A percentile compares a stretch with the other conserved stretches of the same genome.
Evolutionary conservation across 1,284 basidiomycete species (phyloP).

Genomic region (Trametes versicolor): DNA sequence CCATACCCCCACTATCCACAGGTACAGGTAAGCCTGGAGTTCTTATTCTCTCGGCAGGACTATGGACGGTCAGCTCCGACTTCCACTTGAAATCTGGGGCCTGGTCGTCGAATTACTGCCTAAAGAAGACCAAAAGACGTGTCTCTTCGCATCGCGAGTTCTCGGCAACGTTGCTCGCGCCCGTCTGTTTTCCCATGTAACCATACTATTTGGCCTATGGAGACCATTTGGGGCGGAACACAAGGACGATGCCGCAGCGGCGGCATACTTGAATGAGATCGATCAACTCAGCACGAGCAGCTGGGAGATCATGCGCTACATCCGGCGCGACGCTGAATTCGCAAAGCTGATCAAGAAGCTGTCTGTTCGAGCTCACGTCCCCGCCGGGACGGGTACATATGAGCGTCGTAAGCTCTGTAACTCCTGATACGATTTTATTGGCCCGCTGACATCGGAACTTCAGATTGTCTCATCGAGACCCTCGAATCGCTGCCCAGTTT

Average conservation of each 20-base stretch:
- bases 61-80: background rate
- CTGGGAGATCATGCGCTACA: constrained; percentile 26
- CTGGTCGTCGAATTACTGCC: constrained; percentile 20
- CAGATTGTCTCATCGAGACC: constrained; percentile 20
- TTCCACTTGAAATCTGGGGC: constrained; percentile 29
- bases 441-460: background rate
- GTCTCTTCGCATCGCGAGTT: constrained; percentile 16
- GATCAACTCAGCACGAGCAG: constrained; percentile 7
- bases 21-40: background rate
- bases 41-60: too few species aligned
- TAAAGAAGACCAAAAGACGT: constrained; percentile 10
- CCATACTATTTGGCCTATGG: constrained; percentile 27
- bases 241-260: background rate
- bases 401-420: constrained; percentile 20
- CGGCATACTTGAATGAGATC: constrained; percentile 2
- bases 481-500: constrained; percentile 19
- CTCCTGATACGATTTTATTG: background rate
- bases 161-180: constrained; percentile 15
- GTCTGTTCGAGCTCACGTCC: constrained; percentile 19
- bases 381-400: background rate
- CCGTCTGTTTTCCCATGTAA: constrained; percentile 12
- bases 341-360: constrained; percentile 26
- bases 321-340: constrained; percentile 23
- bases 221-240: background rate
- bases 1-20: background rate